Evolutionary conservation across 345 rosid genomes (phyloP).

Genomic region (Fremontodendron californicum): DNA sequence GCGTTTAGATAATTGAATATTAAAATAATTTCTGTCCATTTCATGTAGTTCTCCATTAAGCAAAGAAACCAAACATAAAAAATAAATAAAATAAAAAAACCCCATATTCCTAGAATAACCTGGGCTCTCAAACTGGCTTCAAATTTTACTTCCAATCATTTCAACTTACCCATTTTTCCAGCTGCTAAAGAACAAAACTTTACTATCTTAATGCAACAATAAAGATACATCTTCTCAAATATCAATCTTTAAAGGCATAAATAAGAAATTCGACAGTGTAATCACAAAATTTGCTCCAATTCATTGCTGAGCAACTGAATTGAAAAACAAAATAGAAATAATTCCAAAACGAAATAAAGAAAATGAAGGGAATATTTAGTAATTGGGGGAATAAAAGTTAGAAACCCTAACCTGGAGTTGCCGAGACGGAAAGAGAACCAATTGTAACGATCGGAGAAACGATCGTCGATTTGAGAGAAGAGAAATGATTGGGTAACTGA

Average conservation of each 20-base stretch:
- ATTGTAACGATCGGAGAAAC: slow-evolving; percentile 49
- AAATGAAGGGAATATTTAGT: neutral
- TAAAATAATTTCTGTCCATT: neutral
- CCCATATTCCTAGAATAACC: neutral
- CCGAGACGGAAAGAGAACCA: slow-evolving; percentile 57
- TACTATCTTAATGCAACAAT: neutral
- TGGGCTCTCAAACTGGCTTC: neutral
- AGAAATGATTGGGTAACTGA: slow-evolving; percentile 55
- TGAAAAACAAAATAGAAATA: neutral
- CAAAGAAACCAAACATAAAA: neutral
- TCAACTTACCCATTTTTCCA: neutral
- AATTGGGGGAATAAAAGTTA: neutral
- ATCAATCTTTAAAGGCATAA: neutral
- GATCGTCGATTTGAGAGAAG: slow-evolving; percentile 51
- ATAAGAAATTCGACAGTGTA: neutral
- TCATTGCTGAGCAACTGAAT: neutral
- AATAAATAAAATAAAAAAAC: too few relatives aligned
- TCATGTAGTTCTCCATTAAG: neutral
- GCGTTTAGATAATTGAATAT: neutral
- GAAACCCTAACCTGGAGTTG: slow-evolving; percentile 40
- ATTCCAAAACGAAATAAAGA: neutral
- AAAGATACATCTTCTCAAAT: neutral
- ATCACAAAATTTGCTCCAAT: neutral
- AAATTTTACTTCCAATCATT: neutral
- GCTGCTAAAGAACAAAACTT: neutral